Conservation (phyloP, 352 stramenopile genomes). For the Pythium guiyangense region DNA sequence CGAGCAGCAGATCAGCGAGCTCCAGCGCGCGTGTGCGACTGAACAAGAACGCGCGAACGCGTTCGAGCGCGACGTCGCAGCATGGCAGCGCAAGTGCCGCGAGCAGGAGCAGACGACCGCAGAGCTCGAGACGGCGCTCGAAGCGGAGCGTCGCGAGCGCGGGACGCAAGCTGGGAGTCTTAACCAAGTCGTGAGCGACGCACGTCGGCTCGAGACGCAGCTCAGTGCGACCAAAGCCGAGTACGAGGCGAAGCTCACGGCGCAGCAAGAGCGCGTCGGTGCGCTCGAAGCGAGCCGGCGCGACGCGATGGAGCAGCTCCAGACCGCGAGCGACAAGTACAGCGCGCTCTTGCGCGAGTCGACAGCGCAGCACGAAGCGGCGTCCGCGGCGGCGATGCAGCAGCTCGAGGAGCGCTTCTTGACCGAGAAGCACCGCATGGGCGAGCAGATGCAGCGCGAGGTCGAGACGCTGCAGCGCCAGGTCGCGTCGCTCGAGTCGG, state of each 20-base stretch:
- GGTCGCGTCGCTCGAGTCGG: constrained; percentile 32
- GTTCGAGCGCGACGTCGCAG: constrained; percentile 25
- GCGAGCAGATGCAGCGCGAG: constrained; percentile 34
- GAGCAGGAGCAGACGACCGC: constrained; percentile 24
- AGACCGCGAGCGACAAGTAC: constrained; percentile 29
- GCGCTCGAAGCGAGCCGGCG: constrained; percentile 34
- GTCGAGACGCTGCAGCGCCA: constrained; percentile 32
- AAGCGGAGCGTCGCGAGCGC: constrained; percentile 16
- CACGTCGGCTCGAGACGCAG: constrained; percentile 38
- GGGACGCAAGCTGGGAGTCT: constrained; percentile 26
- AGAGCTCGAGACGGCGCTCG: constrained; percentile 29
- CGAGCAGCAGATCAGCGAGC: constrained; percentile 37
- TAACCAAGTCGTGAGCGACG: constrained; percentile 36
- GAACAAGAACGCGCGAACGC: constrained; percentile 27
- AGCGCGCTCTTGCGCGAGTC: constrained; percentile 20
- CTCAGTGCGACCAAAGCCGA: constrained; percentile 32
- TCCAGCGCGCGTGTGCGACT: constrained; percentile 34
- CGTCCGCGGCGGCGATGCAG: constrained; percentile 36
- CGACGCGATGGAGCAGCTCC: constrained; percentile 32
- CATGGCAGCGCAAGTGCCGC: constrained; percentile 34
- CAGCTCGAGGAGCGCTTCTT: constrained; percentile 48
- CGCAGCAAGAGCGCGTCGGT: constrained; percentile 34
- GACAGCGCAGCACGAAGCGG: constrained; percentile 31
- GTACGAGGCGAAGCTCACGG: constrained; percentile 45
- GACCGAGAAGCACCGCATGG: constrained; percentile 35